Evolutionary conservation across 192 early-diverging fungal species (phyloP).

Genomic region (Mortierella antarctica): DNA sequence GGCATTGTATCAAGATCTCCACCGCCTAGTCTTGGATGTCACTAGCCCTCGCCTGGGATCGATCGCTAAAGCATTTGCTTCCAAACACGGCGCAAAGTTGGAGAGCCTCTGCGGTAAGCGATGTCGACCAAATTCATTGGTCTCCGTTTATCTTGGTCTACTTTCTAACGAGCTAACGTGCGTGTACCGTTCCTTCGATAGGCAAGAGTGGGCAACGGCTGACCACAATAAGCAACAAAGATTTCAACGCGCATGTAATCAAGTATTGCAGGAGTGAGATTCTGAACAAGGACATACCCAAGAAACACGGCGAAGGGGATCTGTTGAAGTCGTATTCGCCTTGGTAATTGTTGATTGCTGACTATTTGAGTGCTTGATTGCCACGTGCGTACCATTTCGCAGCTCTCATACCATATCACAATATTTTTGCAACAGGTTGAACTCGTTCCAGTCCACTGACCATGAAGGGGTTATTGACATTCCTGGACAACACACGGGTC

Average conservation of each 20-base stretch:
- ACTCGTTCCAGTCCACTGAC: conserved; percentile 39
- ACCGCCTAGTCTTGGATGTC: conserved; percentile 58
- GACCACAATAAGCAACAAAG: conserved; percentile 48
- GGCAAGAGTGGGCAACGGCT: conserved; percentile 66
- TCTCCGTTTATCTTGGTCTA: not conserved
- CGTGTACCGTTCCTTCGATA: conserved; percentile 11
- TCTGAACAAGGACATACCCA: conserved; percentile 40
- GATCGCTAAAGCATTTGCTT: conserved; percentile 51
- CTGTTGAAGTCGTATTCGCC: conserved; percentile 73
- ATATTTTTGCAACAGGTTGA: conserved; percentile 14
- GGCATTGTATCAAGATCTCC: conserved; percentile 64
- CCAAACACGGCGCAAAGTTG: conserved; percentile 46
- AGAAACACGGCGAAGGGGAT: conserved; percentile 49
- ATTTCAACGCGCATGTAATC: conserved; percentile 55
- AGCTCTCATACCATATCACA: no score
- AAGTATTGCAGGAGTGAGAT: conserved; percentile 61
- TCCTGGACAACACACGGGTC: conserved; percentile 79
- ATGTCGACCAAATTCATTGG: not conserved
- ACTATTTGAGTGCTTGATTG: no score
- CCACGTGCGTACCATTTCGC: no score
- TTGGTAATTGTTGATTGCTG: conserved; percentile 57
- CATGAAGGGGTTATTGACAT: conserved; percentile 69
- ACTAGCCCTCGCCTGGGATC: conserved; percentile 39
- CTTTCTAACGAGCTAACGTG: not conserved
- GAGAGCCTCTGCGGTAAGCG: conserved; percentile 56